Conservation (phyloP, 164 flowering plant species). For the Protea cynaroides region DNA sequence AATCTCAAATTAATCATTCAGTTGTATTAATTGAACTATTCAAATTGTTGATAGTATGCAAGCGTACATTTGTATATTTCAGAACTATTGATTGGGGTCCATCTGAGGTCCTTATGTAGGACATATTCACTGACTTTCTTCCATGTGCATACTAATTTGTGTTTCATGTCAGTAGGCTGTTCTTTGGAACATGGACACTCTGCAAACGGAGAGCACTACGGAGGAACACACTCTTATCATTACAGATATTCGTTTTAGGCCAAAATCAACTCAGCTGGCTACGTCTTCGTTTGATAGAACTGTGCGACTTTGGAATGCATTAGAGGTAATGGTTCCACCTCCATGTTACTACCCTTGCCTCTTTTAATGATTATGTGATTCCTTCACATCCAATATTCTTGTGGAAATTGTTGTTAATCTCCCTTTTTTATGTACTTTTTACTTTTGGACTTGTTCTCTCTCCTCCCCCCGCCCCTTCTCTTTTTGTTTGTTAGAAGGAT, state of each 20-base stretch:
- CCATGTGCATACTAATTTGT: slow-evolving; percentile 5
- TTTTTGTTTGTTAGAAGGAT: no score
- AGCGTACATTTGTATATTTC: background rate
- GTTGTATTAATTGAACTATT: background rate
- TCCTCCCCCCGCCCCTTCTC: no score
- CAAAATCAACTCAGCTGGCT: slow-evolving; percentile 79
- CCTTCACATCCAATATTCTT: background rate
- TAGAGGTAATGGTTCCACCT: slow-evolving; percentile 43
- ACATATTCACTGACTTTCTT: background rate
- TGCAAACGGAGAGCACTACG: slow-evolving; percentile 62
- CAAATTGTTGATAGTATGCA: background rate
- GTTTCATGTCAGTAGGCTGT: slow-evolving; percentile 49
- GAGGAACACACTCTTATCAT: slow-evolving; percentile 62
- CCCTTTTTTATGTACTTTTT: background rate
- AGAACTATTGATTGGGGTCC: background rate
- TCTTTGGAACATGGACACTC: slow-evolving; percentile 83
- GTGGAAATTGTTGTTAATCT: slow-evolving; percentile 1
- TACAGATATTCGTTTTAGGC: slow-evolving; percentile 87
- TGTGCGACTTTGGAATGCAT: slow-evolving; percentile 89
- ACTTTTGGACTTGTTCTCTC: no score
- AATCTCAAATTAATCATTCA: background rate
- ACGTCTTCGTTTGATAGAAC: slow-evolving; percentile 87
- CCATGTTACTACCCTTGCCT: background rate
- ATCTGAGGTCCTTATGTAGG: background rate
- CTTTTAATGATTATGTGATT: slow-evolving; percentile 2